These are phyloP conservation scores for Plasmodium gaboni DNA, from an alignment of 169 alveolate species.

Conservation along the genomic window DNA sequence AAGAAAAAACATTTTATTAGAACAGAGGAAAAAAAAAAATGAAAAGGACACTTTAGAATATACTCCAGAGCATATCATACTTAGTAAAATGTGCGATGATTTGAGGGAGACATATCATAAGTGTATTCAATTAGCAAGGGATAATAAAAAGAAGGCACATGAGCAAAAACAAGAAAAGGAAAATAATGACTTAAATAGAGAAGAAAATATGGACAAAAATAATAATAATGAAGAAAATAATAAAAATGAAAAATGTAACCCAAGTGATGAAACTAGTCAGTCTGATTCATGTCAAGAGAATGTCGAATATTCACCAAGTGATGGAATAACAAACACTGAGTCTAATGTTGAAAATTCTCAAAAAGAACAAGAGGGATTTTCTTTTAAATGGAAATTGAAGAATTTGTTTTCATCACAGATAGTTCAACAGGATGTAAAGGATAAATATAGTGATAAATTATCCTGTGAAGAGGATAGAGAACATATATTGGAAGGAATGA, in stretches of 20 bases:
- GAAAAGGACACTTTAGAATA: too few relatives aligned
- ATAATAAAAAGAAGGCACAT: neutral
- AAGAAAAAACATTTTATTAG: neutral
- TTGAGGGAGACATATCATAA: too few relatives aligned
- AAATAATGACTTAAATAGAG: neutral
- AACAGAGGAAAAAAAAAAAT: neutral
- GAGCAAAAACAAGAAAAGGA: neutral
- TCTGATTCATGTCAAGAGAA: too few relatives aligned
- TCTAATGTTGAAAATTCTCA: too few relatives aligned
- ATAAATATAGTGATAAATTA: neutral
- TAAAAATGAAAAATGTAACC: neutral
- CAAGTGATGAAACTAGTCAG: neutral
- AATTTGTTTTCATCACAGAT: slow-evolving; percentile 32
- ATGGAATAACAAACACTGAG: too few relatives aligned
- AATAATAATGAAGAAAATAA: neutral
- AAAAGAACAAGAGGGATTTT: slow-evolving; percentile 13
- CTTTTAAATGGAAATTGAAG: slow-evolving; percentile 37
- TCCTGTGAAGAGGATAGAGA: neutral
- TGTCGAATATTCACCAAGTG: too few relatives aligned
- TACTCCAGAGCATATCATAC: too few relatives aligned
- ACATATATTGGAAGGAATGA: neutral
- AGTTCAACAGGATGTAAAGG: neutral
- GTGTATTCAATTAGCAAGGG: neutral
- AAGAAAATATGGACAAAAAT: neutral
- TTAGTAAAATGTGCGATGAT: too few relatives aligned